Percentiles rank a stretch among this genome's conserved stretches.
These are phyloP conservation scores for Yamagishiella unicocca DNA, from an alignment of 139 green algal genomes.

Conservation along the genomic window DNA sequence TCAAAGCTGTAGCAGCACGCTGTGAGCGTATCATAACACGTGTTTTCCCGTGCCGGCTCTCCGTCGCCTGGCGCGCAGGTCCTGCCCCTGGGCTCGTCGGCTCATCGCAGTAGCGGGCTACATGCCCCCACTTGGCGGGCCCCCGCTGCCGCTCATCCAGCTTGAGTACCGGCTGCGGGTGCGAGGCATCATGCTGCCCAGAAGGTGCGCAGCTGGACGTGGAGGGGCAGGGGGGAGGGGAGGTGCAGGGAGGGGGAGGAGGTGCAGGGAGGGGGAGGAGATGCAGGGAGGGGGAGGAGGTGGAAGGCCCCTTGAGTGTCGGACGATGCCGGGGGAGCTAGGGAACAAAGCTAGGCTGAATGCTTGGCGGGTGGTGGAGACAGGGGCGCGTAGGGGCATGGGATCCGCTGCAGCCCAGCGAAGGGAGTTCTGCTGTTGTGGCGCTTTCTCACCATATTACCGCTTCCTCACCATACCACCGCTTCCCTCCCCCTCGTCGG, in stretches of 20 bases:
- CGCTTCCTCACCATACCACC: background rate
- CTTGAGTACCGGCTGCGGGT: conserved; percentile 35
- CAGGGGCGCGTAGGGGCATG: too few species aligned
- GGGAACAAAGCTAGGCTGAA: too few species aligned
- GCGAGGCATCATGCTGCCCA: conserved; percentile 36
- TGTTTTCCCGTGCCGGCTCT: background rate
- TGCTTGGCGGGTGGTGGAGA: too few species aligned
- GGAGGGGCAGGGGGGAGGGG: background rate
- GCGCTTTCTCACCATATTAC: too few species aligned
- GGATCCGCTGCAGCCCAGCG: too few species aligned
- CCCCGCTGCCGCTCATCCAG: conserved; percentile 17
- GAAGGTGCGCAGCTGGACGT: conserved; percentile 12
- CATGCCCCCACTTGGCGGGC: background rate
- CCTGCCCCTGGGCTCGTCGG: conserved; percentile 29
- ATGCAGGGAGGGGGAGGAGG: background rate
- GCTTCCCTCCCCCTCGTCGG: background rate
- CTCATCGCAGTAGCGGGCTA: conserved; percentile 14
- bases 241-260: background rate
- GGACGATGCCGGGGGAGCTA: too few species aligned
- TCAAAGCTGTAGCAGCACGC: too few species aligned
- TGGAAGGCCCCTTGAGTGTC: too few species aligned
- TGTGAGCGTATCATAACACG: background rate
- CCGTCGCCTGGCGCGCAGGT: background rate
- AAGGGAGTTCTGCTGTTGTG: too few species aligned
- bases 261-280: background rate